Evolutionary conservation across 2,329 filamentous ascomycete species (phyloP).

Genomic region (Diaporthe amygdali): DNA sequence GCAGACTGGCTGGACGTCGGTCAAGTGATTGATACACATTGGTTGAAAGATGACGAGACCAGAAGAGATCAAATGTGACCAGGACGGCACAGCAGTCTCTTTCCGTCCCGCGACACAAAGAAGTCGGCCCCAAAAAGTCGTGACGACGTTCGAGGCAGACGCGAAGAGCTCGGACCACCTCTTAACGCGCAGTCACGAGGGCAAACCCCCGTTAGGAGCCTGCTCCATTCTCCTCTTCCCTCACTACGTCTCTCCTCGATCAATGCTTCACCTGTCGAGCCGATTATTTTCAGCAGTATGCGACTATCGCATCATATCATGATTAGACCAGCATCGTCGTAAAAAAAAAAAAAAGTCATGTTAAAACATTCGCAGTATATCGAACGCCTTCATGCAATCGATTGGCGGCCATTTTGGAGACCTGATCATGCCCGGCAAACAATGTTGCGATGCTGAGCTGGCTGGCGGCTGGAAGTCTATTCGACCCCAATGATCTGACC

Average conservation of each 20-base stretch:
- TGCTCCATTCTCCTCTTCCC: neutral
- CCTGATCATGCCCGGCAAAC: too few species aligned
- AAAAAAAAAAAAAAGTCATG: too few species aligned
- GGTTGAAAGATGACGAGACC: neutral
- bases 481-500: too few species aligned
- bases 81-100: neutral
- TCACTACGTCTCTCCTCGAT: neutral
- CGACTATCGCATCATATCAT: too few species aligned
- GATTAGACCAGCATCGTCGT: too few species aligned
- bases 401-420: neutral
- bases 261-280: too few species aligned
- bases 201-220: too few species aligned
- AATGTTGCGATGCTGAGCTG: too few species aligned
- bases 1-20: neutral
- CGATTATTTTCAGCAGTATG: too few species aligned
- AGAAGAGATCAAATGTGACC: neutral
- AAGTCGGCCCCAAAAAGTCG: neutral
- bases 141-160: conserved; percentile 18
- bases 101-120: neutral
- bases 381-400: neutral
- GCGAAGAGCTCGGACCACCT: conserved; percentile 24
- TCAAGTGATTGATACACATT: neutral
- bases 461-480: too few species aligned
- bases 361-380: too few species aligned
- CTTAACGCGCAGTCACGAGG: conserved; percentile 24